Conservation (phyloP, 2,329 filamentous ascomycete genomes). For the Didymella pinodella region DNA sequence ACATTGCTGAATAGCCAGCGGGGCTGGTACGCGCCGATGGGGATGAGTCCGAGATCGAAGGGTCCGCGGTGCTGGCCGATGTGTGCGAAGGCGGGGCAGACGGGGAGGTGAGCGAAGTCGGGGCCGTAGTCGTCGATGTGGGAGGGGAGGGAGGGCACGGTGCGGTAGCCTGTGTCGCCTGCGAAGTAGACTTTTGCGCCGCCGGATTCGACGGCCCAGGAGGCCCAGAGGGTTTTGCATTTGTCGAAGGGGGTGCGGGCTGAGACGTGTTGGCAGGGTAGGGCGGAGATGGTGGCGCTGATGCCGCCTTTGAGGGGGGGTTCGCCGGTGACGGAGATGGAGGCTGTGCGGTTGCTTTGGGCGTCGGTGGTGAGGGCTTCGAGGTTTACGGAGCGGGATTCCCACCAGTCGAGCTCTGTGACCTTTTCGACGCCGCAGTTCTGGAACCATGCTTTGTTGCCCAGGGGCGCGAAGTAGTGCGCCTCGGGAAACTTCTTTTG, state of each 20-base stretch:
- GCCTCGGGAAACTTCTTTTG: slow-evolving; percentile 75
- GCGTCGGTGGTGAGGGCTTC: slow-evolving; percentile 39
- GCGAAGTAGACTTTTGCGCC: slow-evolving; percentile 85
- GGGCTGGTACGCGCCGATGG: slow-evolving; percentile 88
- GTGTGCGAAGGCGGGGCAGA: slow-evolving; percentile 83
- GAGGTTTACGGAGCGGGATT: slow-evolving; percentile 77
- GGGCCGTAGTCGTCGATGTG: slow-evolving; percentile 75
- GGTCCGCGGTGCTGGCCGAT: slow-evolving; percentile 82
- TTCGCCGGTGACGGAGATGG: slow-evolving; percentile 22
- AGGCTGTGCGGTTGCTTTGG: slow-evolving; percentile 12
- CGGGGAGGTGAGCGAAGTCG: slow-evolving; percentile 69
- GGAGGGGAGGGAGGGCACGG: slow-evolving; percentile 70
- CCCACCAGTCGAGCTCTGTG: slow-evolving; percentile 96
- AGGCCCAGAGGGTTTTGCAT: slow-evolving; percentile 82
- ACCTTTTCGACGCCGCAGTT: slow-evolving; percentile 74
- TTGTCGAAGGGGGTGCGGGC: slow-evolving; percentile 74
- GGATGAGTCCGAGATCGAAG: slow-evolving; percentile 90
- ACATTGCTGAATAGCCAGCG: slow-evolving; percentile 77
- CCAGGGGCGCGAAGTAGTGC: slow-evolving; percentile 88
- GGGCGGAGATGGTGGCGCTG: slow-evolving; percentile 74
- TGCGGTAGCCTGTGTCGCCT: slow-evolving; percentile 88
- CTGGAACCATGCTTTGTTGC: slow-evolving; percentile 83
- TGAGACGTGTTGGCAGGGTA: slow-evolving; percentile 85
- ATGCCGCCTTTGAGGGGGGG: slow-evolving; percentile 56
- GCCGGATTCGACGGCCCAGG: slow-evolving; percentile 79